phyloP scores from a whole-genome alignment of 441 rosid genomes.

The Raphanus hybrid region DNA sequence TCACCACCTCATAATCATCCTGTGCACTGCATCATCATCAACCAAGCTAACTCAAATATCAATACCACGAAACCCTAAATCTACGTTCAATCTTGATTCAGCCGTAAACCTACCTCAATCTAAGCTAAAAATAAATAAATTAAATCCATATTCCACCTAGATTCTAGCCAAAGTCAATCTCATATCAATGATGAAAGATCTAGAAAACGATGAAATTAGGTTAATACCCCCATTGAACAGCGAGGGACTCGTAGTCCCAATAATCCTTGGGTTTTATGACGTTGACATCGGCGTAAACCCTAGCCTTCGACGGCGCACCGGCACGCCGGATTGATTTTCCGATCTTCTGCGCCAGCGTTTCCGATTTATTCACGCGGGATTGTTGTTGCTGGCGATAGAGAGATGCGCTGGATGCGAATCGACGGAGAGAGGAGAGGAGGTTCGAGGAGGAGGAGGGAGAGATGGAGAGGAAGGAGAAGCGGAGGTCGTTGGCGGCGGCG shows the following conservation, averaged over 20 bases:
- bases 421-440: too few relatives aligned
- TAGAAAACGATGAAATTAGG: not conserved
- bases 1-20: conserved; percentile 24
- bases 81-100: too few relatives aligned
- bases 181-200: not conserved
- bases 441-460: not conserved
- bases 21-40: conserved; percentile 38
- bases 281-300: conserved; percentile 90
- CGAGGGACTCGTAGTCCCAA: conserved; percentile 95
- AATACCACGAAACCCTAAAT: too few relatives aligned
- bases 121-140: too few relatives aligned
- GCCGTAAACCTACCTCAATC: conserved; percentile 7
- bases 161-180: conserved; percentile 13
- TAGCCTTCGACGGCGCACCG: conserved; percentile 94
- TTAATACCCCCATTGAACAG: conserved; percentile 92
- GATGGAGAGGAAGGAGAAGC: conserved; percentile 39
- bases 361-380: conserved; percentile 41
- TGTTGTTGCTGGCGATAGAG: not conserved
- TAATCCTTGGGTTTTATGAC: conserved; percentile 88
- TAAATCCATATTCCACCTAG: not conserved
- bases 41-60: too few relatives aligned
- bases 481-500: conserved; percentile 37
- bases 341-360: conserved; percentile 95
- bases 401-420: too few relatives aligned
- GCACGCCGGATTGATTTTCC: conserved; percentile 88